Evolutionary conservation across 1,284 basidiomycete genomes (phyloP), one percentile per base, ranked within the genome.

Genomic region (Xerocomus cyaneibrunnescens): DNA sequence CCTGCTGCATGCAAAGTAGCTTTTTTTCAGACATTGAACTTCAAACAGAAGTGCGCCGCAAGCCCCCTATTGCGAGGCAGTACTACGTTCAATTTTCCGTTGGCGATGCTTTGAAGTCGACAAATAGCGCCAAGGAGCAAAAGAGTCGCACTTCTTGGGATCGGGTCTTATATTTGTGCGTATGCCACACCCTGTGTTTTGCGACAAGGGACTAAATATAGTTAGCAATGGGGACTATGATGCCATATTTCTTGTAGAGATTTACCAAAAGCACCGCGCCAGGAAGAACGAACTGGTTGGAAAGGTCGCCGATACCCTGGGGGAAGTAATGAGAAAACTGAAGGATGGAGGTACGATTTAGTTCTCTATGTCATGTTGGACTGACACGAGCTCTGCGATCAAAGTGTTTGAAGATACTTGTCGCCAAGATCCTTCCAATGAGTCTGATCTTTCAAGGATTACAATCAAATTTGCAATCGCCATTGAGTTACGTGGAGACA

Each of bases 181-280:
- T 34, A n/a, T 9, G 13, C 31, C 0, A 19, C 2, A 10, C 7
- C 22, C 4, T 6, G 12, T 3, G 3, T 3, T 25, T 5, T 8
- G 16, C 2, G 5, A 3, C n/a, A 21, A 5, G 7, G 19, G 14
- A 22, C 12, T 41, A 17, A 48, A n/a, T 7, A 14, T 17, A n/a
- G 19, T 38, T 28, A 56, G 55, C 5, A 28, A 48, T 13, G 48
- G 17, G 34, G 31, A 50, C 6, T 28, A 56, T 19, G 21, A 3
- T 30, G 48, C 53, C 8, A 5, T 5, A 2, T 9, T 56, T 3
- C 4, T 28, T 13, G 17, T 45, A 5, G 13, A 38, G 3, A 25
- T 48, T 37, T 48, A 48, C 31, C 27, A 30, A 21, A 51, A 41
- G n/a, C 19, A 34, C 14, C 28, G 7, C 7, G 0, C 32, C 14